Conservation (phyloP, 331 rosid genomes). For the Cydonia oblonga region DNA sequence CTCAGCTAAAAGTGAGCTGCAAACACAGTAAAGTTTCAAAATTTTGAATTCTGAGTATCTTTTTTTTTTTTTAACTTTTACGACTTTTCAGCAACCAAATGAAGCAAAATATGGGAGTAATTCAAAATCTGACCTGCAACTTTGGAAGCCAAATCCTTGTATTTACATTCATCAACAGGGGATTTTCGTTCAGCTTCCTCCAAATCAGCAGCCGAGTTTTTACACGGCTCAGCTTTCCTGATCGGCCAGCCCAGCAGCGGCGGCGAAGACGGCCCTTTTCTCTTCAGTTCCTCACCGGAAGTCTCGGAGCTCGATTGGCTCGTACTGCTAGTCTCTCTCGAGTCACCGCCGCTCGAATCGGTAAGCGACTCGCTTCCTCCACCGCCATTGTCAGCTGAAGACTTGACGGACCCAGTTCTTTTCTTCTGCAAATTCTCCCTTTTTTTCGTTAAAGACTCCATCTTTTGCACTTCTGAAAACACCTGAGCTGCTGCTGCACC, state of each 20-base stretch:
- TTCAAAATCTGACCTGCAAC: constrained; percentile 36
- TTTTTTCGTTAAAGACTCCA: constrained; percentile 55
- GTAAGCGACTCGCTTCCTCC: constrained; percentile 36
- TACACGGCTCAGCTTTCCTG: constrained; percentile 45
- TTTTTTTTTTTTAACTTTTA: background rate
- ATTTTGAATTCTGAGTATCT: background rate
- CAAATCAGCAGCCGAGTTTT: constrained; percentile 31
- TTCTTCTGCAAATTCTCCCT: constrained; percentile 30
- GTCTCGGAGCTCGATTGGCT: constrained; percentile 39
- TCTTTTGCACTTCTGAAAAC: constrained; percentile 25
- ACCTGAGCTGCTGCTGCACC: constrained; percentile 14
- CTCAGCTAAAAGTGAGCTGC: background rate
- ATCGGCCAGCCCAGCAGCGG: constrained; percentile 68
- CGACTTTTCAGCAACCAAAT: background rate
- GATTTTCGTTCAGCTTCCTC: constrained; percentile 31
- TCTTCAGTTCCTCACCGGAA: constrained; percentile 30
- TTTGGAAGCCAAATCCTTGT: constrained; percentile 31
- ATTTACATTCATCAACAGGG: constrained; percentile 27
- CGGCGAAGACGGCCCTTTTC: constrained; percentile 35
- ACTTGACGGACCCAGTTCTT: constrained; percentile 26
- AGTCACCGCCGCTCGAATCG: constrained; percentile 42
- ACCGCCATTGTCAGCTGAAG: constrained; percentile 13
- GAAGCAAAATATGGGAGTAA: background rate
- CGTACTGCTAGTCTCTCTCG: constrained; percentile 38
- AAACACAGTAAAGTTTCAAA: background rate